Base-by-base conservation (phyloP, 331 rosid species). In the Arachis monticola region DNA sequence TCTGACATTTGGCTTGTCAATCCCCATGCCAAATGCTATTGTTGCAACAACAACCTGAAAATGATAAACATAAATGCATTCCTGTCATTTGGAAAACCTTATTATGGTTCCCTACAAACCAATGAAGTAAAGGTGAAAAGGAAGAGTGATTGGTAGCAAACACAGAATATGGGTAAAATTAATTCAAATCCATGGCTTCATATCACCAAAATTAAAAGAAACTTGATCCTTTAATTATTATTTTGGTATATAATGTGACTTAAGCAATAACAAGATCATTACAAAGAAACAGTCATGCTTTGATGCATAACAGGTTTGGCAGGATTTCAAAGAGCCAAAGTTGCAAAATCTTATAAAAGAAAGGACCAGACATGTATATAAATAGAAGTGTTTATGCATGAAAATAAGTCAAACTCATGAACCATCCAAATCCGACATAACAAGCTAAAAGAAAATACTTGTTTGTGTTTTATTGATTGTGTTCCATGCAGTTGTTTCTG, bases 21-120 rank as follows among this genome's bases (percentile, higher is more conserved):
- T 93, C 12, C 98, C 97, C 98, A 93, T 93, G 83, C 97, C 98
- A 86, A 93, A 93, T 57, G 98, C 98, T 78, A 89, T 82, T 50
- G 98, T 93, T 79, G 98, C 98, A 76, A 93, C 98, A 64, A 93
- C 91, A 63, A 93, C 95, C 98, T 93, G 82, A 57, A 72, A 61
- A 77, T 64, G 72, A 72, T 56, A 64, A 61, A 73, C 40, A 80
- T 38, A 48, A 5, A 6, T 8, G 64, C 13, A n/a, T 48, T 56
- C 51, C 14, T 5, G 64, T 81, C 70, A 45, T 32, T 27, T 17
- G 67, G 53, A 17, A 72, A 60, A 30, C 66, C 42, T 41, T 2
- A 5, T 58, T 52, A 10, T 30, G 12, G 65, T 72, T 80, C 73
- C 51, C 48, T 30, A 62, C 72, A 55, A 69, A 51, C 40, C 40